Evolutionary conservation across 257 asterid genomes (phyloP), one percentile per base, ranked within the genome.

Genomic region (Mentha longifolia): DNA sequence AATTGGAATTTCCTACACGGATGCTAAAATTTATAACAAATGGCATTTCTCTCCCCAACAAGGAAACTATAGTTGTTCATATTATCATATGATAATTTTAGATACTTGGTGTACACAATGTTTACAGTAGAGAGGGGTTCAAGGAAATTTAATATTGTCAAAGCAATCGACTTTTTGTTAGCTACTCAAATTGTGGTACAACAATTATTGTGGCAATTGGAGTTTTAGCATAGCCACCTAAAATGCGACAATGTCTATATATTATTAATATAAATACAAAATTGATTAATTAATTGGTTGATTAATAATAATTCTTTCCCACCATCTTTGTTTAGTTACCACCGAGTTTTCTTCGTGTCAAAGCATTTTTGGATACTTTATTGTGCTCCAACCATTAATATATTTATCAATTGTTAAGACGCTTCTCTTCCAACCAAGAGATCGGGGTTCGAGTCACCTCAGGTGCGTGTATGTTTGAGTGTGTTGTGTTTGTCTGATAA

Each of bases 281-380:
- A 64, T 15, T 42, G 17, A 51, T 45, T 37, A 72, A 14, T 54
- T 56, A 52, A 51, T 62, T 28, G 31, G 25, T 22, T 2, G 2
- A 22, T 22, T 28, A 28, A 28, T 28, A 28, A 28, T 28, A 28
- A 28, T 28, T 28, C 59, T 8, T 52, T 14, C 65, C 72, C 72
- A 73, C 60, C 16, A 42, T 42, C 13, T 43, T 61, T 54, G 22
- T 73, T 12, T 58, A 60, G 9, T 37, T 30, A 49, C 69, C 52
- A 71, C 76, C 61, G 0, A 71, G 19, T 37, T 68, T 59, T 55
- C 78, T 56, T 65, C 67, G 17, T 56, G 61, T 65, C 66, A 33
- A 64, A 73, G 54, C 61, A 61, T n/a, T 59, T 61, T 59, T 61
- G 3, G 7, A 61, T 60, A 17, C 49, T 60, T 16, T 31, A 3